Evolutionary conservation across 306 rosid genomes (phyloP).

Genomic region (Cotoneaster glaucophyllus): DNA sequence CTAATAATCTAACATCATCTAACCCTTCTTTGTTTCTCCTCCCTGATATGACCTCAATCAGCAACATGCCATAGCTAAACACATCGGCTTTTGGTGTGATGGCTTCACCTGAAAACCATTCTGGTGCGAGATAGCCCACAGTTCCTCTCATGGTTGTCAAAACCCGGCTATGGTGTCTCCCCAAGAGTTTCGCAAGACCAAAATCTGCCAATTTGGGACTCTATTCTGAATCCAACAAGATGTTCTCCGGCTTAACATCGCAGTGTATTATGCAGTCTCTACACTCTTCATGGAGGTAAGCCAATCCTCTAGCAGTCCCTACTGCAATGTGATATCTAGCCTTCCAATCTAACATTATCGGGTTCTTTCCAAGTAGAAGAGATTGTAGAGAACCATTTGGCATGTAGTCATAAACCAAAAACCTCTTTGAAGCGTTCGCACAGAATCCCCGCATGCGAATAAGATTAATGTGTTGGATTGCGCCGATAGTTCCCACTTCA

Average conservation of each 20-base stretch:
- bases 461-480: not conserved
- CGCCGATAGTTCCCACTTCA: not conserved
- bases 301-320: slow-evolving; percentile 47
- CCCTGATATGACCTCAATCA: not conserved
- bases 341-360: slow-evolving; percentile 2
- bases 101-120: slow-evolving; percentile 39
- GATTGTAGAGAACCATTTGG: not conserved
- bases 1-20: too few relatives aligned
- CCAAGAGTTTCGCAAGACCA: slow-evolving; percentile 52
- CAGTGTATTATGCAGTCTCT: slow-evolving; percentile 57
- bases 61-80: slow-evolving; percentile 32
- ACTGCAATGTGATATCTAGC: slow-evolving; percentile 29
- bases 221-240: slow-evolving; percentile 30
- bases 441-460: not conserved
- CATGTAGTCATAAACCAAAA: not conserved
- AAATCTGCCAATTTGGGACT: slow-evolving; percentile 51
- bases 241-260: slow-evolving; percentile 64
- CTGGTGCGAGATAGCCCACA: slow-evolving; percentile 64
- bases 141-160: slow-evolving; percentile 64
- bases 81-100: not conserved
- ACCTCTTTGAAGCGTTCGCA: not conserved
- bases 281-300: slow-evolving; percentile 53
- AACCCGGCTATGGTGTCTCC: slow-evolving; percentile 3
- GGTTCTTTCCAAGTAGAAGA: not conserved
- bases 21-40: not conserved